Percentiles rank a stretch among this genome's conserved stretches.
phyloP scores from a whole-genome alignment of 306 rosid species.

The Vigna trinervia region DNA sequence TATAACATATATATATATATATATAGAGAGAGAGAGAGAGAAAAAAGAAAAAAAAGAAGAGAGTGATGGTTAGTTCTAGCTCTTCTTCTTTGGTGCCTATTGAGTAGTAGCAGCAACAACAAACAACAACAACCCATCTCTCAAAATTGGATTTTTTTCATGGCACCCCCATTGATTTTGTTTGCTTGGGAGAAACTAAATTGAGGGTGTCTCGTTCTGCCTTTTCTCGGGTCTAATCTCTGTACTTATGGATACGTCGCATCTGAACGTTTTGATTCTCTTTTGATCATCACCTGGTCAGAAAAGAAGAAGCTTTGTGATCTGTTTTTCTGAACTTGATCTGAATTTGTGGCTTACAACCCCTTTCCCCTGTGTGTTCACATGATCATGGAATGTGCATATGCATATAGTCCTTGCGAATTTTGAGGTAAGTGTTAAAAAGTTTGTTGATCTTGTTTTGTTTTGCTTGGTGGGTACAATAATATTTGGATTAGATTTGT shows the following conservation, averaged over 20 bases:
- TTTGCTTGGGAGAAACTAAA: slow-evolving; percentile 50
- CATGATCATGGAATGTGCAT: slow-evolving; percentile 49
- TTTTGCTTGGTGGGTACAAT: slow-evolving; percentile 13
- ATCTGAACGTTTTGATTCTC: slow-evolving; percentile 67
- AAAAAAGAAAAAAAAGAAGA: not conserved
- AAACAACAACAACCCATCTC: slow-evolving; percentile 39
- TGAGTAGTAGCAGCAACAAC: slow-evolving; percentile 40
- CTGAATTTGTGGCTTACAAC: slow-evolving; percentile 46
- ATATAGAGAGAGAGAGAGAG: not conserved
- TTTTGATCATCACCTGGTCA: slow-evolving; percentile 44
- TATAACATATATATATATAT: slow-evolving; percentile 13
- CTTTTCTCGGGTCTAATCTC: slow-evolving; percentile 75
- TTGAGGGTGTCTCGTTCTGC: slow-evolving; percentile 40
- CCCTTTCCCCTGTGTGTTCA: slow-evolving; percentile 8
- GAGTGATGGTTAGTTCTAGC: slow-evolving; percentile 59
- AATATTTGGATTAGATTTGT: slow-evolving; percentile 40
- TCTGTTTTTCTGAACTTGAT: slow-evolving; percentile 57
- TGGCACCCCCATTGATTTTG: slow-evolving; percentile 34
- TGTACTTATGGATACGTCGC: slow-evolving; percentile 78
- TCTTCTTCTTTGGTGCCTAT: slow-evolving; percentile 52
- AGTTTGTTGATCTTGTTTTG: slow-evolving; percentile 40
- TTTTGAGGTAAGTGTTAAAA: slow-evolving; percentile 50
- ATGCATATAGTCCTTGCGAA: slow-evolving; percentile 39
- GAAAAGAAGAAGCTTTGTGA: slow-evolving; percentile 58
- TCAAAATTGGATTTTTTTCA: slow-evolving; percentile 46